Evolutionary conservation across 106 monocot species (phyloP).

Genomic region (Dendrobium catenatum): DNA sequence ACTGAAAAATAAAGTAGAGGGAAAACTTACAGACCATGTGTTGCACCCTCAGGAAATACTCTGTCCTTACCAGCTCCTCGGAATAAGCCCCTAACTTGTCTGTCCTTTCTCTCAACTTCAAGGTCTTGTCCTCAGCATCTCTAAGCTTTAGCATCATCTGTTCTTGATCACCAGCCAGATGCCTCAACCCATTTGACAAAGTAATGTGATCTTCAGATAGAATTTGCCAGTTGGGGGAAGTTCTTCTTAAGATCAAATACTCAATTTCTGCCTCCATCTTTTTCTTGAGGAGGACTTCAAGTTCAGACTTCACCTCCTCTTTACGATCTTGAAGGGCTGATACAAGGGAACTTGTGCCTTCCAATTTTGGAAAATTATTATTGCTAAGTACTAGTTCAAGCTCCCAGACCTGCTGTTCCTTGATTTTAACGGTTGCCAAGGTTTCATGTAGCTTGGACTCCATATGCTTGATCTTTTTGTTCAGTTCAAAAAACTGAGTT

Average conservation of each 20-base stretch:
- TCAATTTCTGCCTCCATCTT: slow-evolving; percentile 53
- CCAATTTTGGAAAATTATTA: not conserved
- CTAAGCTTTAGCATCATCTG: slow-evolving; percentile 21
- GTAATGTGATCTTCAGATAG: slow-evolving; percentile 24
- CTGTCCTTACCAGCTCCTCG: slow-evolving; percentile 26
- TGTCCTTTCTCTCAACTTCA: slow-evolving; percentile 22
- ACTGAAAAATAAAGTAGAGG: slow-evolving; percentile 41
- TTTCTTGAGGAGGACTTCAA: slow-evolving; percentile 40
- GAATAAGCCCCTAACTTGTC: slow-evolving; percentile 32
- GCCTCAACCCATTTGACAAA: slow-evolving; percentile 38
- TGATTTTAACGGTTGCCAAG: no score
- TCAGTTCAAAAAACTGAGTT: slow-evolving; percentile 14
- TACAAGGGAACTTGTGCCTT: not conserved
- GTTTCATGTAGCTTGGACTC: no score
- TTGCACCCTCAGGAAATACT: slow-evolving; percentile 33
- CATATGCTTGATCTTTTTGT: slow-evolving; percentile 1
- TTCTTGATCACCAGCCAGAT: slow-evolving; percentile 18
- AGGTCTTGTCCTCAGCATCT: slow-evolving; percentile 22
- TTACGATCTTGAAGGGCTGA: no score
- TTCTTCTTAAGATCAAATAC: slow-evolving; percentile 31
- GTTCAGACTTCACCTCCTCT: slow-evolving; percentile 26
- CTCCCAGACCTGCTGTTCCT: slow-evolving; percentile 15
- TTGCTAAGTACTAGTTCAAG: slow-evolving; percentile 1
- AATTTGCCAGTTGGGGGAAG: slow-evolving; percentile 18
- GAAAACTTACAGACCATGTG: slow-evolving; percentile 34